phyloP scores from a whole-genome alignment of 1,284 basidiomycete genomes.

The Ceratorhiza oryzae-sativae region DNA sequence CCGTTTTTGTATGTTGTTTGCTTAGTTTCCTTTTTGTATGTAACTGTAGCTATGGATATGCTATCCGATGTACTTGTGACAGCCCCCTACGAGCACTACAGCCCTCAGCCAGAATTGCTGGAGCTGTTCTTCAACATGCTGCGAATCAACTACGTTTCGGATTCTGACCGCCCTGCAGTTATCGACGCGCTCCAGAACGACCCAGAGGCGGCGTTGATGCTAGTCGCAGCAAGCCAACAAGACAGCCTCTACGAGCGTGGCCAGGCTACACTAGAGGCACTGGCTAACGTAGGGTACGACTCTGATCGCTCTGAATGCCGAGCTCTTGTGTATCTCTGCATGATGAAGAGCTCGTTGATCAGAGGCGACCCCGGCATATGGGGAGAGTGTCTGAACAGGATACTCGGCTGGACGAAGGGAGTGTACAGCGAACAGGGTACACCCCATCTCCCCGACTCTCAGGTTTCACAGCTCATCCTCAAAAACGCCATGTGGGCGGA shows the following conservation, averaged over 20 bases:
- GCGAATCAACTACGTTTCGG: background rate
- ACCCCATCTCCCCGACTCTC: background rate
- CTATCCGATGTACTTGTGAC: background rate
- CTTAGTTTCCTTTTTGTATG: conserved; percentile 20
- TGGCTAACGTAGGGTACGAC: background rate
- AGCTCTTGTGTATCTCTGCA: background rate
- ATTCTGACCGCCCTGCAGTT: background rate
- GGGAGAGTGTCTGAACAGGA: conserved; percentile 8
- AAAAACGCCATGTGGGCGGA: background rate
- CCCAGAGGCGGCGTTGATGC: background rate
- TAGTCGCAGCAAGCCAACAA: background rate
- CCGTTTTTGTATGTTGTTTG: conserved; percentile 13
- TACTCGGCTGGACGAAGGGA: background rate
- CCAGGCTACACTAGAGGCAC: background rate
- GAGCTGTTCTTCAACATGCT: background rate
- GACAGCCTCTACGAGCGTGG: background rate
- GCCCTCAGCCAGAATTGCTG: background rate
- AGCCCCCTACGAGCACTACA: background rate
- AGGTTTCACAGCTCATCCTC: background rate
- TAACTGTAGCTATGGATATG: conserved; percentile 3
- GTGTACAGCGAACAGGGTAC: background rate
- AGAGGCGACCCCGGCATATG: conserved; percentile 1
- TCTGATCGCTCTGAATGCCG: background rate
- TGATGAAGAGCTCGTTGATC: background rate
- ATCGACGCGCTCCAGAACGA: background rate